Conservation (phyloP, 2,329 filamentous ascomycete species). For the Juglanconis sp. region DNA sequence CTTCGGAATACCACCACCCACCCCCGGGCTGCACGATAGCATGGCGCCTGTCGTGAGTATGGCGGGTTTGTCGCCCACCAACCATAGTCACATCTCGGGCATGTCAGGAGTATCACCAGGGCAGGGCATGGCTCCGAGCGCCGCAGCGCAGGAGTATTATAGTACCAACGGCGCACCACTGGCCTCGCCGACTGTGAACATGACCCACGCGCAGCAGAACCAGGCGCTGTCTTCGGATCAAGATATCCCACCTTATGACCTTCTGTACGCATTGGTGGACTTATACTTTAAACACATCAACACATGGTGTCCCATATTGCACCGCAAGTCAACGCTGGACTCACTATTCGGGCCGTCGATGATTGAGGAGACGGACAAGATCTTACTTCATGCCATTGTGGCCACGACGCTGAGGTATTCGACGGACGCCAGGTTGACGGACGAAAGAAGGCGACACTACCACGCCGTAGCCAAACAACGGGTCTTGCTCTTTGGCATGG, state of each 20-base stretch:
- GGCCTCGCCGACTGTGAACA: conserved; percentile 56
- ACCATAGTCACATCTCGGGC: conserved; percentile 30
- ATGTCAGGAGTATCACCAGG: conserved; percentile 14
- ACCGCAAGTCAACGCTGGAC: conserved; percentile 77
- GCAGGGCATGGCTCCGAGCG: conserved; percentile 33
- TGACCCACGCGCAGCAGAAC: conserved; percentile 43
- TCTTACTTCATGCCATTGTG: conserved; percentile 83
- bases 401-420: conserved; percentile 85
- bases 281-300: conserved; percentile 79
- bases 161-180: conserved; percentile 39
- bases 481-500: conserved; percentile 81
- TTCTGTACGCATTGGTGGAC: conserved; percentile 70
- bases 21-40: conserved; percentile 46
- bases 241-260: conserved; percentile 71
- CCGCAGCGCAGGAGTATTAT: conserved; percentile 50
- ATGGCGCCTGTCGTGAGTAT: conserved; percentile 43
- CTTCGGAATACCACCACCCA: conserved; percentile 45
- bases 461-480: conserved; percentile 80
- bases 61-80: conserved; percentile 37
- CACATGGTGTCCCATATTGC: conserved; percentile 86
- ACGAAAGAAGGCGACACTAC: conserved; percentile 70
- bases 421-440: conserved; percentile 69
- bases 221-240: conserved; percentile 48
- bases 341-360: conserved; percentile 74
- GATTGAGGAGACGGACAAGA: conserved; percentile 76